Base-by-base conservation (phyloP, 306 rosid genomes). In the Prunus davidiana region DNA sequence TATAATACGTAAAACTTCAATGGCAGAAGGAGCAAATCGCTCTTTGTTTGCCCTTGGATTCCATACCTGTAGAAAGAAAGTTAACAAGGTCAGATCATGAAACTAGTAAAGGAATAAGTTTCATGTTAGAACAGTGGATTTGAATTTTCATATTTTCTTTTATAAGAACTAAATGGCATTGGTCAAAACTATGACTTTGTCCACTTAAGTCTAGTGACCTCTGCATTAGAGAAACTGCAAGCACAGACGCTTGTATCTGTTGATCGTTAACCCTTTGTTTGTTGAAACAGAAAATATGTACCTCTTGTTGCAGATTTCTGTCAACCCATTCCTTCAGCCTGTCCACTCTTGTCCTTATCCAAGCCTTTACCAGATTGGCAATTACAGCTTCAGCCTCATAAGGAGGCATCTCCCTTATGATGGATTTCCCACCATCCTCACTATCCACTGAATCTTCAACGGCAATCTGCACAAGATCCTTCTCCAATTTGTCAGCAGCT, bases 391-490 rank as follows among this genome's bases (percentile, higher is more conserved):
- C 99, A 67, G 99, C 93, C 83, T 95, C 99, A 1, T 86, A 95
- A 71, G 99, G 99, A 76, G 93, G 96, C 97, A 95, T 95, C 93
- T 92, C 96, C 85, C 82, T 86, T 67, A 95, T 90, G 70, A 95
- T 81, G 72, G 97, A 92, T 81, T 89, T 95, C 27, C 99, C 99
- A 20, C 99, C 99, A 84, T 95, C 99, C 77, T 95, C 99, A 71
- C 99, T 92, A 57, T 95, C 97, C 43, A 81, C 97, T 28, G 93
- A 88, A 86, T 92, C 97, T 83, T 81, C 91, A 16, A 95, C 99
- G 27, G 99, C 97, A 77, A 95, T 95, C 89, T 90, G 97, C 79
- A 92, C 99, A 50, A 95, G 92, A 87, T 88, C 95, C 82, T 89
- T 95, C 90, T 95, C 99, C 86, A 95, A 84, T 79, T 89, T 95